Percentiles rank a stretch among this genome's conserved stretches.
These are phyloP conservation scores for Pseudocercospora musae DNA, from an alignment of 2,329 filamentous ascomycete genomes.

Conservation along the genomic window DNA sequence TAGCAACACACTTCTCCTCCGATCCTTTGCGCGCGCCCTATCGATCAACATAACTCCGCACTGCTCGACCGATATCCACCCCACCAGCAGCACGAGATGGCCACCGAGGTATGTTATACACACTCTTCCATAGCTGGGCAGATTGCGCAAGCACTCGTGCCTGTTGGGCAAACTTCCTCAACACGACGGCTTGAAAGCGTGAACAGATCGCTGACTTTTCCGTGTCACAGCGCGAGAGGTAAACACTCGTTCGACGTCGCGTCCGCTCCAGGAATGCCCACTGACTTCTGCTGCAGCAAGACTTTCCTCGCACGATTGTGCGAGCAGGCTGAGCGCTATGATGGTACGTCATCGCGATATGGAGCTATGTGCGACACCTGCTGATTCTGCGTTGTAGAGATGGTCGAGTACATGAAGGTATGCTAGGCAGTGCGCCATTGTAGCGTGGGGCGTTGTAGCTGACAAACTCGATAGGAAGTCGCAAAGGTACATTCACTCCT, in stretches of 20 bases:
- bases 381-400: slow-evolving; percentile 57
- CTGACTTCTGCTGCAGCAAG: slow-evolving; percentile 69
- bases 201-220: slow-evolving; percentile 37
- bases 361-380: slow-evolving; percentile 10
- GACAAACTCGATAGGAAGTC: slow-evolving; percentile 66
- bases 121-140: slow-evolving; percentile 33
- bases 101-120: slow-evolving; percentile 58
- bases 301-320: slow-evolving; percentile 99
- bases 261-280: slow-evolving; percentile 18
- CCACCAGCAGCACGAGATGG: slow-evolving; percentile 43
- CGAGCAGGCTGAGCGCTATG: slow-evolving; percentile 99
- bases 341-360: slow-evolving; percentile 60
- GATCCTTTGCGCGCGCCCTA: not conserved
- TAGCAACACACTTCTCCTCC: not conserved
- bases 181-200: slow-evolving; percentile 23
- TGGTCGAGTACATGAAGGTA: slow-evolving; percentile 98
- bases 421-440: slow-evolving; percentile 29
- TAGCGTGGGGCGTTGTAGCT: slow-evolving; percentile 26
- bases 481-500: slow-evolving; percentile 65
- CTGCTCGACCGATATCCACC: not conserved
- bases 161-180: slow-evolving; percentile 32
- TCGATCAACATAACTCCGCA: not conserved
- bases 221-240: slow-evolving; percentile 50
- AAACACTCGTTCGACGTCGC: slow-evolving; percentile 24
- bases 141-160: slow-evolving; percentile 28